Evolutionary conservation across 768 basidiomycete genomes (phyloP).

Genomic region (Pulveroboletus sp.): DNA sequence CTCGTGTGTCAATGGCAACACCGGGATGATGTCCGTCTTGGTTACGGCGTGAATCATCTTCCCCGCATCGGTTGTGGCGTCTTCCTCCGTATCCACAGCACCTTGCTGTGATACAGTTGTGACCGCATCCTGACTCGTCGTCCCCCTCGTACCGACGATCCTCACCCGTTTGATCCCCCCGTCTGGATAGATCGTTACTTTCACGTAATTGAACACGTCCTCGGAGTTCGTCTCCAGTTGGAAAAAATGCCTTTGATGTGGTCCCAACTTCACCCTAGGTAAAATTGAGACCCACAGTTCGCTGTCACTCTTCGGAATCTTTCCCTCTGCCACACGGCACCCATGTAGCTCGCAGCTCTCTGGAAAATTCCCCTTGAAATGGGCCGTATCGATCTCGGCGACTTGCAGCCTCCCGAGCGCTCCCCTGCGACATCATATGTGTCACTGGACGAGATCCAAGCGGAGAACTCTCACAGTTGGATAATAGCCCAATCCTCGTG

Average conservation of each 20-base stretch:
- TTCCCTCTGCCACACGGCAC: slow-evolving; percentile 26
- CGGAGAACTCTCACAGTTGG: slow-evolving; percentile 57
- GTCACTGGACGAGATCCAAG: neutral
- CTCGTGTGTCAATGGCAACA: slow-evolving; percentile 73
- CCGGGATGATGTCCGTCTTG: slow-evolving; percentile 39
- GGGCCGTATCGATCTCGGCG: slow-evolving; percentile 87
- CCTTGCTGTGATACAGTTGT: slow-evolving; percentile 7
- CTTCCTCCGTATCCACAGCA: slow-evolving; percentile 1
- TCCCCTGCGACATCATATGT: slow-evolving; percentile 46
- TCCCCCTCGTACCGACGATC: slow-evolving; percentile 60
- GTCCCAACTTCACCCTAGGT: slow-evolving; percentile 74
- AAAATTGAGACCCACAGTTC: slow-evolving; percentile 70
- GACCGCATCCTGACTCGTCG: slow-evolving; percentile 7
- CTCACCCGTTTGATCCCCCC: slow-evolving; percentile 95
- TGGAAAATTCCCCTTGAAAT: slow-evolving; percentile 96
- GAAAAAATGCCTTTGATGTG: slow-evolving; percentile 88
- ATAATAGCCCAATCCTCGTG: slow-evolving; percentile 93
- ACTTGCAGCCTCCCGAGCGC: slow-evolving; percentile 67
- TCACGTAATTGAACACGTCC: slow-evolving; percentile 72
- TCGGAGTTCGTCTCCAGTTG: slow-evolving; percentile 65
- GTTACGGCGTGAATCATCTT: slow-evolving; percentile 7
- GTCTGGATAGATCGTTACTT: slow-evolving; percentile 88
- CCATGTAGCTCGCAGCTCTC: slow-evolving; percentile 81
- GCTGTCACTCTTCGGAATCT: slow-evolving; percentile 37
- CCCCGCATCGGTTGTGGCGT: neutral